phyloP scores from a whole-genome alignment of 225 moss, liverwort and hornwort genomes.

The Sphagnum tenellum region DNA sequence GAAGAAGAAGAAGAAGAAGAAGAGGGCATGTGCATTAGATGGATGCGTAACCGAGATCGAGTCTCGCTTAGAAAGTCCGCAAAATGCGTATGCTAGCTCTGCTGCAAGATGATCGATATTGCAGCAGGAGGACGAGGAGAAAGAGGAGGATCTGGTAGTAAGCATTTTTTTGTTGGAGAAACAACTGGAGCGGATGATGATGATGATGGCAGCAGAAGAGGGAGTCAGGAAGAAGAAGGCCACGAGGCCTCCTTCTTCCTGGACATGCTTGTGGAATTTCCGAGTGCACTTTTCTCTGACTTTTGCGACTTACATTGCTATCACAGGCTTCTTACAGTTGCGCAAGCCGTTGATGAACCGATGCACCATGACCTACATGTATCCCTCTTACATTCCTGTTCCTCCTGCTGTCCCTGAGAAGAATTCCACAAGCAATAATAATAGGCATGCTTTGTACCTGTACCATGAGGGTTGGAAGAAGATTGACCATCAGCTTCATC shows the following conservation, averaged over 20 bases:
- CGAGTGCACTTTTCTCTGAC: constrained; percentile 29
- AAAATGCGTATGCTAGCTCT: no score
- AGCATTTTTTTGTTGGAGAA: no score
- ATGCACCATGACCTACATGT: constrained; percentile 94
- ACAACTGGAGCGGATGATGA: not conserved
- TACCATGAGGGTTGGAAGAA: constrained; percentile 98
- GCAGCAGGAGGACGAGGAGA: no score
- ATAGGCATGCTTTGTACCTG: constrained; percentile 55
- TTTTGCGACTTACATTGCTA: constrained; percentile 23
- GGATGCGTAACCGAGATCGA: no score
- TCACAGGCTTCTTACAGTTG: constrained; percentile 56
- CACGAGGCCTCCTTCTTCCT: constrained; percentile 1
- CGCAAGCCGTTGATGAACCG: constrained; percentile 49
- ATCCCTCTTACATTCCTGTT: constrained; percentile 80
- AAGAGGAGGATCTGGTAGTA: no score
- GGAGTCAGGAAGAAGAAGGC: constrained; percentile 3
- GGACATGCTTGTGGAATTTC: constrained; percentile 11
- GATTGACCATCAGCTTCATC: constrained; percentile 71
- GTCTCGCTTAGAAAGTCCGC: no score
- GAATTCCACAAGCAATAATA: constrained; percentile 22
- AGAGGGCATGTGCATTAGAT: no score
- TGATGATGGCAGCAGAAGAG: constrained; percentile 10
- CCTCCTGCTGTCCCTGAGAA: constrained; percentile 13
- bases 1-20: no score
- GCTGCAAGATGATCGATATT: no score